Conservation (phyloP, 805 yeast genomes). For the Lipomyces chichibuensis region DNA sequence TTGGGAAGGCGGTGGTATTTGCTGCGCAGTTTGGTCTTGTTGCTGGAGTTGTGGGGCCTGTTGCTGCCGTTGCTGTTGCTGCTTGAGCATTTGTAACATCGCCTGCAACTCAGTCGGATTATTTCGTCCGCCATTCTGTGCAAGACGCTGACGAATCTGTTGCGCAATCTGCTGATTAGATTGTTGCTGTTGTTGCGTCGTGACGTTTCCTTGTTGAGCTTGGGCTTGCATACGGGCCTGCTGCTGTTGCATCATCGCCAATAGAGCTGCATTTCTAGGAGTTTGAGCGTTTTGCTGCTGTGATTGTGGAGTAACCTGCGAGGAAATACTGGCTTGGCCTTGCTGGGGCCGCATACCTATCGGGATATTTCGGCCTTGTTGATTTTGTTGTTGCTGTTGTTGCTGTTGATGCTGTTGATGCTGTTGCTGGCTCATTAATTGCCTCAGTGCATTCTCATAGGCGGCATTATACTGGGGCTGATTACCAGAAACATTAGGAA, state of each 20-base stretch:
- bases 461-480: slow-evolving; percentile 18
- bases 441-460: slow-evolving; percentile 30
- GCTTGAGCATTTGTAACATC: slow-evolving; percentile 17
- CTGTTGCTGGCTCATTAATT: slow-evolving; percentile 28
- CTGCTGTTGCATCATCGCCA: slow-evolving; percentile 16
- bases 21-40: slow-evolving; percentile 1
- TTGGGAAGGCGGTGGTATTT: slow-evolving; percentile 13
- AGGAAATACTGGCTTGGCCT: background rate
- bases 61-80: slow-evolving; percentile 23
- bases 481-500: slow-evolving; percentile 2
- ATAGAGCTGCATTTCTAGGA: slow-evolving; percentile 13
- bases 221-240: slow-evolving; percentile 5
- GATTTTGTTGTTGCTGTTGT: background rate
- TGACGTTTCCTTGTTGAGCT: slow-evolving; percentile 7
- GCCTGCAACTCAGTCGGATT: slow-evolving; percentile 28
- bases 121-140: slow-evolving; percentile 12
- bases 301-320: background rate
- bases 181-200: slow-evolving; percentile 17
- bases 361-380: background rate
- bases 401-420: slow-evolving; percentile 5
- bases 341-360: background rate
- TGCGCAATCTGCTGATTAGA: slow-evolving; percentile 10
- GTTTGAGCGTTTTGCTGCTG: background rate
- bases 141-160: slow-evolving; percentile 11
- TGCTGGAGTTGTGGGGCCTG: slow-evolving; percentile 25